Evolutionary conservation across 2,329 filamentous ascomycete species (phyloP), one percentile per base, ranked within the genome.

Genomic region (Fusarium chuoi): DNA sequence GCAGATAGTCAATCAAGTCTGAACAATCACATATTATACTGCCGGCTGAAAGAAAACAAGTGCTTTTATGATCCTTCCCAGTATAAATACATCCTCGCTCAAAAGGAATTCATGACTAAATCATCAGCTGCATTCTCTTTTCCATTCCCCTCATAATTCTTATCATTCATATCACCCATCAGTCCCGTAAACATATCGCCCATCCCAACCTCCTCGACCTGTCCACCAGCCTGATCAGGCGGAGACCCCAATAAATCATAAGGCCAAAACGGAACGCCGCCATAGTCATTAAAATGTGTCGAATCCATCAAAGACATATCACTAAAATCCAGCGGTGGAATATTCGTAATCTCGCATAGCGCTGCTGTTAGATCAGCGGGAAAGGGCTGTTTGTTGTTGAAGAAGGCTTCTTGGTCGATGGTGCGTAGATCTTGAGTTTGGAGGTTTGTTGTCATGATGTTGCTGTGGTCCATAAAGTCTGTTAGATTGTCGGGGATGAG

Each of bases 331-430:
- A 71, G 2, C 0, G 68, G 62, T 8, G 67, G 67, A 10, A 71
- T 62, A 30, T 71, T 71, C 6, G 68, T 71, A 4, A 71, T 67
- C 3, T 71, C 68, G 9, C 68, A 57, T 3, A 71, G 18, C 0
- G 67, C 62, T 10, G 68, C 67, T 12, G 49, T 62, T 0, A 71
- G 0, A 1, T 71, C 68, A 1, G 41, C 30, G 1, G 67, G 61
- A 0, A 67, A 71, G 0, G 48, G 35, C 0, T 71, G 61, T 6
- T 46, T 71, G 2, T 26, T 66, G 35, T 62, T 67, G 28, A 71
- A 71, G 14, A 71, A 71, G 0, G 55, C 49, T 18, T 62, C 61
- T 12, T 71, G 55, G 5, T 57, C 68, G 17, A 67, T 39, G 14
- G 11, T 55, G 0, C 55, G 30, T 0, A 42, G 9, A 8, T 66